These are phyloP conservation scores for Penicillium paneum DNA, from an alignment of 2,329 filamentous ascomycete species.

Conservation along the genomic window DNA sequence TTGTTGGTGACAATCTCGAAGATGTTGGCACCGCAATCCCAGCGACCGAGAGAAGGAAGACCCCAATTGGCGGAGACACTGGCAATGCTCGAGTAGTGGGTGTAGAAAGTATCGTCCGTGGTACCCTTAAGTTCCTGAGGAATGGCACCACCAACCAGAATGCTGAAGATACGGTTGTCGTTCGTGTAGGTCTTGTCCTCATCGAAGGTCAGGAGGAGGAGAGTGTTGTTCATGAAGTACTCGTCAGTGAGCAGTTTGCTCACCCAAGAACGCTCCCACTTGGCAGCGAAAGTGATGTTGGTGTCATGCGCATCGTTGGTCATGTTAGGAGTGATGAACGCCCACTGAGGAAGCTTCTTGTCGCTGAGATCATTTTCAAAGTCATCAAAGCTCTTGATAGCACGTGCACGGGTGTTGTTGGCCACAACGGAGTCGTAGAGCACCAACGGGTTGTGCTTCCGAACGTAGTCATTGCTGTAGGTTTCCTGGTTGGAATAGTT, in stretches of 20 bases:
- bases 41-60: slow-evolving; percentile 66
- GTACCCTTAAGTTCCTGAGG: slow-evolving; percentile 62
- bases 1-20: slow-evolving; percentile 58
- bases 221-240: slow-evolving; percentile 72
- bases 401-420: slow-evolving; percentile 57
- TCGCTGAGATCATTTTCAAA: slow-evolving; percentile 66
- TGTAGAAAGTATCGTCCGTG: slow-evolving; percentile 67
- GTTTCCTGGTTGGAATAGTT: slow-evolving; percentile 63
- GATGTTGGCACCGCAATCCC: slow-evolving; percentile 70
- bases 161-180: slow-evolving; percentile 65
- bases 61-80: slow-evolving; percentile 69
- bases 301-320: slow-evolving; percentile 67
- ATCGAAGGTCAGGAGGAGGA: slow-evolving; percentile 80
- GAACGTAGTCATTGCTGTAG: slow-evolving; percentile 70
- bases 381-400: slow-evolving; percentile 70
- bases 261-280: slow-evolving; percentile 67
- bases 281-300: slow-evolving; percentile 64
- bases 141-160: slow-evolving; percentile 73
- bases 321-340: slow-evolving; percentile 41
- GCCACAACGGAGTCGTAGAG: slow-evolving; percentile 63
- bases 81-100: slow-evolving; percentile 68
- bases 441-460: slow-evolving; percentile 72
- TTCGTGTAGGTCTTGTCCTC: slow-evolving; percentile 69
- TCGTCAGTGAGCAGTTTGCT: slow-evolving; percentile 65
- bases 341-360: slow-evolving; percentile 67